Conservation (phyloP, 176 grass and related monocot species). For the Otatea glauca region DNA sequence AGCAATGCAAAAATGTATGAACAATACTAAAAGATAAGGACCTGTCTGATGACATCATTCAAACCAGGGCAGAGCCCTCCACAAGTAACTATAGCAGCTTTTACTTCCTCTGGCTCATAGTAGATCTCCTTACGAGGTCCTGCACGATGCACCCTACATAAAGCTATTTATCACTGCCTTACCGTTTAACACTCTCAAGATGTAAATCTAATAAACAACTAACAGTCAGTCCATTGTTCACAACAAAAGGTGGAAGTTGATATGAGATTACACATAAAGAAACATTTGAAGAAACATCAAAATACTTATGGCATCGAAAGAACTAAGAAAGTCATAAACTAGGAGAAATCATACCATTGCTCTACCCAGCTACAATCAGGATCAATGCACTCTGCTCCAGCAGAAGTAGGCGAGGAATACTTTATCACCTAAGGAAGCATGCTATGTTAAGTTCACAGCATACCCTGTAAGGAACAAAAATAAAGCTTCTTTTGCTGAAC, state of each 20-base stretch:
- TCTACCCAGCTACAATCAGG: conserved; percentile 91
- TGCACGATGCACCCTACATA: conserved; percentile 82
- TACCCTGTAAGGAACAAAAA: conserved; percentile 4
- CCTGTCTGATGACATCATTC: conserved; percentile 96
- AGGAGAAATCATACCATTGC: conserved; percentile 68
- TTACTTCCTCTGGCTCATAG: conserved; percentile 83
- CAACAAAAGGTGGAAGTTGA: conserved; percentile 19
- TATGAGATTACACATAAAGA: conserved; percentile 22
- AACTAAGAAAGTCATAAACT: conserved; percentile 23
- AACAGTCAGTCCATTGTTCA: not conserved
- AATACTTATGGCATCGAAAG: not conserved
- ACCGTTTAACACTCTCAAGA: not conserved
- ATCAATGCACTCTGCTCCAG: conserved; percentile 90
- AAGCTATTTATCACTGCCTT: conserved; percentile 45
- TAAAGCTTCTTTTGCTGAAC: not conserved
- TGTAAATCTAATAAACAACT: conserved; percentile 25
- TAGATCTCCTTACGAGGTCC: conserved; percentile 89
- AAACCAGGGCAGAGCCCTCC: conserved; percentile 92
- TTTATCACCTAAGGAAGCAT: conserved; percentile 70
- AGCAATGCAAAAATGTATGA: conserved; percentile 23
- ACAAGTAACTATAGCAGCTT: conserved; percentile 92
- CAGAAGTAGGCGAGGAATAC: conserved; percentile 79
- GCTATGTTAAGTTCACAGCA: conserved; percentile 27
- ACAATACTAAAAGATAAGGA: conserved; percentile 38
- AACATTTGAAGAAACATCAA: not conserved